phyloP scores from a whole-genome alignment of 768 basidiomycete species.

The Suillus luteus region DNA sequence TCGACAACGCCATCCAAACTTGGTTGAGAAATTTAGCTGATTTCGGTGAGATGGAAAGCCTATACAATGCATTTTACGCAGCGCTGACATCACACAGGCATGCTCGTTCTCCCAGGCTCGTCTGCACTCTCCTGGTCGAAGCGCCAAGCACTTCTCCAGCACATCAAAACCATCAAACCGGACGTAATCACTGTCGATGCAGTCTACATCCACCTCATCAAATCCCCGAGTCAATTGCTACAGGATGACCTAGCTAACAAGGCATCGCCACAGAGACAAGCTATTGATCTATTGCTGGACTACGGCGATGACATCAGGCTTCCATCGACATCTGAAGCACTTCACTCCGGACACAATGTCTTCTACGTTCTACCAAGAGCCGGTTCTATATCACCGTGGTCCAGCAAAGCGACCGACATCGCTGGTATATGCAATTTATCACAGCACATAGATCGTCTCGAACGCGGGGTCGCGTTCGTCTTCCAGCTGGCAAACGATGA shows the following conservation, averaged over 20 bases:
- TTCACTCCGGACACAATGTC: conserved; percentile 41
- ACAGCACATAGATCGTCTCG: conserved; percentile 72
- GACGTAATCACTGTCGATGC: conserved; percentile 73
- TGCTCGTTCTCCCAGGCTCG: conserved; percentile 79
- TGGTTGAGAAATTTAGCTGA: not conserved
- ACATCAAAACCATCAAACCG: conserved; percentile 54
- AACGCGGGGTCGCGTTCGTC: conserved; percentile 77
- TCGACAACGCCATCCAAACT: not conserved
- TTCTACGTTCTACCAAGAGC: conserved; percentile 79
- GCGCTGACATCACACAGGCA: conserved; percentile 30
- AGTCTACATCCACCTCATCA: conserved; percentile 84
- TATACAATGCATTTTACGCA: not conserved
- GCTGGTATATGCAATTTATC: conserved; percentile 83
- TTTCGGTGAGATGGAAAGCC: not conserved
- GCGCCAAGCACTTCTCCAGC: conserved; percentile 62
- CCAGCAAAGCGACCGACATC: conserved; percentile 98
- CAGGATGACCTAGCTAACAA: conserved; percentile 49
- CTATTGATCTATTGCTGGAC: conserved; percentile 70
- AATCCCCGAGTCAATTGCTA: conserved; percentile 48
- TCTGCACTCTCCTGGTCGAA: conserved; percentile 76
- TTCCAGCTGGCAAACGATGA: conserved; percentile 49
- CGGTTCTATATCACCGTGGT: conserved; percentile 98
- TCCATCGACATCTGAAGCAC: conserved; percentile 40
- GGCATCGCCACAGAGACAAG: conserved; percentile 46
- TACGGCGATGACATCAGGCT: conserved; percentile 81